These are phyloP conservation scores for Collybia sordida DNA, from an alignment of 768 basidiomycete genomes.

Conservation along the genomic window DNA sequence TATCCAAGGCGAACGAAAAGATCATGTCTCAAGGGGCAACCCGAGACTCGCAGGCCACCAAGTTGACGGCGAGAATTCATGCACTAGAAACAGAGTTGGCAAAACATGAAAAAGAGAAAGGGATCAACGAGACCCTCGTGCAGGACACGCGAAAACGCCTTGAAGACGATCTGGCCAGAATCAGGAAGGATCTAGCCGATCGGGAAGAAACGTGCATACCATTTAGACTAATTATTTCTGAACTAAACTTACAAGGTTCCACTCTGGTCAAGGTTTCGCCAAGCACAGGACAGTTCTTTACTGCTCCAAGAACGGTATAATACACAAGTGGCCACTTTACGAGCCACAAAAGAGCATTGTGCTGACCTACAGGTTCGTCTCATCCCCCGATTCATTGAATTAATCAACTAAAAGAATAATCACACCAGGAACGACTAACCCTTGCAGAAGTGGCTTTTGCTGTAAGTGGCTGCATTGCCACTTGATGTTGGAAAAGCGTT, in stretches of 20 bases:
- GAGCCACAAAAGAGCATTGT: constrained; percentile 36
- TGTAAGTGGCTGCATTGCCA: constrained; percentile 20
- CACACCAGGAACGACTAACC: constrained; percentile 36
- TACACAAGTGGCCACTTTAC: constrained; percentile 40
- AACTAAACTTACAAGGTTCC: neutral
- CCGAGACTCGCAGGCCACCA: neutral
- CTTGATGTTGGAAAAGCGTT: too few species aligned
- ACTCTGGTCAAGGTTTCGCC: neutral
- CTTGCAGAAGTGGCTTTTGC: constrained; percentile 32
- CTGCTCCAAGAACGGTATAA: constrained; percentile 33
- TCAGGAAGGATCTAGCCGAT: neutral
- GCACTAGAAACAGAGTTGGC: neutral
- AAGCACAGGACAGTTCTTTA: constrained; percentile 3
- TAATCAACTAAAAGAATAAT: neutral
- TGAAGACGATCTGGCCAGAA: constrained; percentile 2
- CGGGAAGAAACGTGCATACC: neutral
- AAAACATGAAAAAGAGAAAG: neutral
- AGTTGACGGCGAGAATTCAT: neutral
- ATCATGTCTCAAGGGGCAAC: neutral
- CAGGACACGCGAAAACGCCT: constrained; percentile 20
- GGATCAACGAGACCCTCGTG: neutral
- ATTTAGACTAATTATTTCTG: too few species aligned
- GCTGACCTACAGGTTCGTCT: constrained; percentile 12
- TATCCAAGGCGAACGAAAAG: neutral
- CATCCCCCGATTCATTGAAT: neutral